phyloP scores from a whole-genome alignment of 1,284 basidiomycete genomes.

The Papiliotrema laurentii region DNA sequence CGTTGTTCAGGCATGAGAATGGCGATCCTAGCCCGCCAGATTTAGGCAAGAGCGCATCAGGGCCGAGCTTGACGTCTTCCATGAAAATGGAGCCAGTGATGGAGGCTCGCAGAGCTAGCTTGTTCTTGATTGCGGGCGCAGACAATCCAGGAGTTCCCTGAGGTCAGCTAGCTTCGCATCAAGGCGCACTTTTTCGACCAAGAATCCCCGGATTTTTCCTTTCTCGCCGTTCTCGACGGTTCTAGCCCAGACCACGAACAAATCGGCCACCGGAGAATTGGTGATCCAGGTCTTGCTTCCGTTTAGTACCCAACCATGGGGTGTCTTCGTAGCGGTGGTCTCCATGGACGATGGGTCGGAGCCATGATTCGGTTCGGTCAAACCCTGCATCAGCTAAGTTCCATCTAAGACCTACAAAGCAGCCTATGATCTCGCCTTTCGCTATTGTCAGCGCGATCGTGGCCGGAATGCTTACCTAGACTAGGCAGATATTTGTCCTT shows the following conservation, averaged over 20 bases:
- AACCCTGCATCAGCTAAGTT: constrained; percentile 50
- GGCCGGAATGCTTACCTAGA: constrained; percentile 55
- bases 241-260: constrained; percentile 83
- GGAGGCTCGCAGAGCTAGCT: constrained; percentile 82
- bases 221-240: constrained; percentile 48
- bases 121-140: constrained; percentile 87
- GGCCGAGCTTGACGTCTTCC: constrained; percentile 70
- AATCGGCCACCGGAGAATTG: constrained; percentile 79
- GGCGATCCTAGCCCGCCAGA: constrained; percentile 72
- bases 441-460: constrained; percentile 50
- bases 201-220: constrained; percentile 81
- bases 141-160: constrained; percentile 78
- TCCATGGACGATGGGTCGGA: constrained; percentile 93
- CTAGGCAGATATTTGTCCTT: constrained; percentile 86
- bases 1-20: constrained; percentile 87
- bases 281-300: constrained; percentile 98
- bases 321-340: constrained; percentile 76
- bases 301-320: constrained; percentile 78
- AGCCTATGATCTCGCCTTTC: constrained; percentile 82
- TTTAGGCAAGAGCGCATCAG: constrained; percentile 69
- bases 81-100: constrained; percentile 92
- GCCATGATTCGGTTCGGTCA: constrained; percentile 96
- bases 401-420: constrained; percentile 65
- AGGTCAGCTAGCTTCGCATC: background rate
- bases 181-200: constrained; percentile 71